Base-by-base conservation (phyloP, 179 eudicot genomes). In the Corrigiola litoralis region DNA sequence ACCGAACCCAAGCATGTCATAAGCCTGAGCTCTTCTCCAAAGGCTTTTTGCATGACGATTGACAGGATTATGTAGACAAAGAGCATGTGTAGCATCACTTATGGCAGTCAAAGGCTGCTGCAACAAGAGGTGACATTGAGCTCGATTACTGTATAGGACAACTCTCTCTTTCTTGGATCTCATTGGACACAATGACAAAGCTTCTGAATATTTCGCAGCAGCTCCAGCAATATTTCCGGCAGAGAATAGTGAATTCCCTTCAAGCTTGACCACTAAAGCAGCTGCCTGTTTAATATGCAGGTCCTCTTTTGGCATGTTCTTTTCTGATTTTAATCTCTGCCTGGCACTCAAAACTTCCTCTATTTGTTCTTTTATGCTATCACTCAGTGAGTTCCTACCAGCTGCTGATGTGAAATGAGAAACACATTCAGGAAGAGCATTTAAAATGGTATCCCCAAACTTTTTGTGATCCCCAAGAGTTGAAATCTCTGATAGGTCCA, bases 1-100 rank as follows among this genome's bases (percentile, higher is more conserved):
- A 68, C 90, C 98, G 48, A 87, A 74, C 44, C 97, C 98, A 50
- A 92, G 83, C 94, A 92, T 92, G 79, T 90, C 98, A 74, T 90
- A 92, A 37, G 98, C 98, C 71, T 92, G 98, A 38, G 98, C 98
- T 79, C 98, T 87, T 83, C 98, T 90, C 98, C 98, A 92, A 55
- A 92, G 88, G 78, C 97, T 90, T 75, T 86, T 92, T 7, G 94
- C 98, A 76, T 92, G 98, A 31, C 97, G 97, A 55, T 92, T 92
- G 17, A 87, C 87, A 23, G 97, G 98, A 59, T 80, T 92, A 72
- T 92, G 98, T 48, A 92, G 82, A 79, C 81, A 87, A 71, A 92
- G 90, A 17, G 97, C 97, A 65, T 85, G 95, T 34, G 98, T 92
- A 37, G 97, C 85, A 77, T 92, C 97, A 57, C 94, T 86, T 75